Base-by-base conservation (phyloP, 345 rosid genomes). In the Citrus australasica region DNA sequence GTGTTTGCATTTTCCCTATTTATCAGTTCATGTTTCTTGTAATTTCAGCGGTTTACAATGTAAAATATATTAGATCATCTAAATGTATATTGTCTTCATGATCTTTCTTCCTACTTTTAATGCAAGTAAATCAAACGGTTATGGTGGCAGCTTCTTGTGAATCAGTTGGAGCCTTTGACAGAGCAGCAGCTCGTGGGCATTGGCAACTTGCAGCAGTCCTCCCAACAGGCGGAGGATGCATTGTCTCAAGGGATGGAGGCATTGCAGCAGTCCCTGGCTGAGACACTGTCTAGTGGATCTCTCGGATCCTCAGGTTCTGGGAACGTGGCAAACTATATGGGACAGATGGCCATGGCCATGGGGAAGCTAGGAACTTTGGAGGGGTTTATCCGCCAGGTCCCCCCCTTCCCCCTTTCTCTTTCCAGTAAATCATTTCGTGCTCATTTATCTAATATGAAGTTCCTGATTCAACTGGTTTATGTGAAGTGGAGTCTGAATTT, bases 301-400 rank as follows among this genome's bases (percentile, higher is more conserved):
- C 94, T 91, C 24, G 98, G 98, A 64, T 86, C 93, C 27, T 88
- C 98, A 1, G 94, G 98, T 67, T 82, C 98, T 51, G 93, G 94
- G 67, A 92, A 94, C 58, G 97, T 94, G 32, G 98, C 98, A 30
- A 94, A 89, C 82, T 97, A 97, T 84, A 94, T 94, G 98, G 99
- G 99, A 78, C 98, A 97, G 82, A 97, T 97, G 98, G 99, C 99
- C 53, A 97, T 97, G 99, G 99, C 98, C 58, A 97, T 97, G 99
- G 99, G 99, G 70, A 94, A 94, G 85, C 87, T 97, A 53, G 98
- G 97, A n/a, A 97, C 97, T 16, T 97, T 97, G 0, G 98, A 97
- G 78, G 98, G 99, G 17, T 94, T 97, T 76, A 94, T 97, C 63
- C 92, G 96, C 55, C 97, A 96, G 98, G 99, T 96, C 42, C 9